A percentile compares a stretch with the other conserved stretches of the same genome.
phyloP scores from a whole-genome alignment of 768 basidiomycete species.

The Pleurotus ostreatus region DNA sequence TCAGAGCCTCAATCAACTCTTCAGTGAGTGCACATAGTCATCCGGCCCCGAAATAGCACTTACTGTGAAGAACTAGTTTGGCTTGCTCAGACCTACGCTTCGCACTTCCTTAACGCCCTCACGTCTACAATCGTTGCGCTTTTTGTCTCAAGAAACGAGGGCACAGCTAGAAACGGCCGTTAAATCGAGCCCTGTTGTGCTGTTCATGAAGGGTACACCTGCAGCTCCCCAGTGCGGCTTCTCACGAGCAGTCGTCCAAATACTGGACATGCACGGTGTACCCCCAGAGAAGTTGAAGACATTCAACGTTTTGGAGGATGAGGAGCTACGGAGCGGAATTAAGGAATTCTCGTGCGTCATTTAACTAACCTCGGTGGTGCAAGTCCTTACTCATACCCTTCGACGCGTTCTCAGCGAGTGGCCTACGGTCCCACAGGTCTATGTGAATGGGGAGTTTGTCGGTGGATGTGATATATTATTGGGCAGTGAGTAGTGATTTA shows the following conservation, averaged over 20 bases:
- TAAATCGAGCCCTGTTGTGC: conserved; percentile 71
- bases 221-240: conserved; percentile 89
- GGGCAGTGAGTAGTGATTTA: conserved; percentile 58
- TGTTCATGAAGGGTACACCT: conserved; percentile 98
- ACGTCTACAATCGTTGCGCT: conserved; percentile 34
- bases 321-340: conserved; percentile 78
- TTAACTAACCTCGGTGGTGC: not conserved
- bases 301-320: conserved; percentile 86
- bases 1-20: conserved; percentile 39
- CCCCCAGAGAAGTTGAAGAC: conserved; percentile 78
- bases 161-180: conserved; percentile 72
- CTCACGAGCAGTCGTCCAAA: conserved; percentile 89
- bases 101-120: conserved; percentile 19
- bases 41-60: not conserved
- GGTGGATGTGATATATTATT: conserved; percentile 96
- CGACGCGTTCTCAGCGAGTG: conserved; percentile 62
- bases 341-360: conserved; percentile 92
- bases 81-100: conserved; percentile 27
- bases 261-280: conserved; percentile 83
- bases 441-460: conserved; percentile 91
- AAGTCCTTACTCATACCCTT: not conserved
- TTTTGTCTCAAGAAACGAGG: conserved; percentile 60
- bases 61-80: conserved; percentile 18
- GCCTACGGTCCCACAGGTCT: conserved; percentile 97
- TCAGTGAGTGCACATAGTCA: conserved; percentile 30